A percentile compares a stretch with the other conserved stretches of the same genome.
Conservation (phyloP, 179 eudicot genomes). For the Drosera spatulata region DNA sequence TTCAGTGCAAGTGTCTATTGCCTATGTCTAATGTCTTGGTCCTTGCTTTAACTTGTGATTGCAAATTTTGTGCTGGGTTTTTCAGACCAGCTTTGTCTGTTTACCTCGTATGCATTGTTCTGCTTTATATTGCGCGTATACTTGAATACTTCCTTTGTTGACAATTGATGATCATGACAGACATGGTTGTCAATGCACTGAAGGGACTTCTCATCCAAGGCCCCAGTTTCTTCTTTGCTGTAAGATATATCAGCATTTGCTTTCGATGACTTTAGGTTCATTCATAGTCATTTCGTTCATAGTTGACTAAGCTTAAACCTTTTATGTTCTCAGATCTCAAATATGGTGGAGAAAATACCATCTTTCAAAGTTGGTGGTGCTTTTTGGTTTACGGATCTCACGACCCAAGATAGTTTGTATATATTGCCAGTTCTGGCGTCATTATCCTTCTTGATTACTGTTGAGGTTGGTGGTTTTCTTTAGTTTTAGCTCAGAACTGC, state of each 20-base stretch:
- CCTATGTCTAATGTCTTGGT: too few relatives aligned
- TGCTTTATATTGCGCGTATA: too few relatives aligned
- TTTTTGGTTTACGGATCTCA: slow-evolving; percentile 38
- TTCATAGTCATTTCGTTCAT: background rate
- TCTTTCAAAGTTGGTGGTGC: slow-evolving; percentile 40
- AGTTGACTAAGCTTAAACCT: background rate
- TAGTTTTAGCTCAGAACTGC: background rate
- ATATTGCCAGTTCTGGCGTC: slow-evolving; percentile 64
- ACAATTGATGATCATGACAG: slow-evolving; percentile 20
- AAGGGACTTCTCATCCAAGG: slow-evolving; percentile 72
- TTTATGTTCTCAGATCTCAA: slow-evolving; percentile 31
- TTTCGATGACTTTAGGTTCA: background rate
- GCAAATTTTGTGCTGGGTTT: too few relatives aligned
- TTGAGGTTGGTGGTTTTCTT: slow-evolving; percentile 37
- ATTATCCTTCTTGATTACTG: slow-evolving; percentile 59
- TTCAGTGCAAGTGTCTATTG: too few relatives aligned
- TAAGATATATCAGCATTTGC: slow-evolving; percentile 38
- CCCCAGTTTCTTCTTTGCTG: slow-evolving; percentile 32
- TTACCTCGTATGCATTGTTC: too few relatives aligned
- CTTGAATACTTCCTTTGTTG: background rate
- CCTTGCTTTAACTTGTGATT: too few relatives aligned
- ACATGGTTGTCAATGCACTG: slow-evolving; percentile 48
- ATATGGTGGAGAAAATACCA: slow-evolving; percentile 87
- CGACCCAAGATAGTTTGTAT: slow-evolving; percentile 64
- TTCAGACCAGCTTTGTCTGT: too few relatives aligned